These are phyloP conservation scores for Eucalyptus pumila DNA, from an alignment of 345 rosid species.

Conservation along the genomic window DNA sequence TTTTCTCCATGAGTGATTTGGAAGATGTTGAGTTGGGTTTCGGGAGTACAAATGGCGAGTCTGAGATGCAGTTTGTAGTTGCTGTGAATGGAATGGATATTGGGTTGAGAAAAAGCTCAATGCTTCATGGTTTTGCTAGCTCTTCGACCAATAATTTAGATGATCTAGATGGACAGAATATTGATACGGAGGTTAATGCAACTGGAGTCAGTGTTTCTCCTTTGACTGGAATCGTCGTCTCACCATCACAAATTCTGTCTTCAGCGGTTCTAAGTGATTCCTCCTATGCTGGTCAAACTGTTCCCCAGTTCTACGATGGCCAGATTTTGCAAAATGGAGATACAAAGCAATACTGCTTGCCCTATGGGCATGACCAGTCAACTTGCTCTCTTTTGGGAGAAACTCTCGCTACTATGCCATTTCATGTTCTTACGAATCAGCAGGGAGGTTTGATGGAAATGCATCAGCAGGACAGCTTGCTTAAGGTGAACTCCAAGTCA, in stretches of 20 bases:
- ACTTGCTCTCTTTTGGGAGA: slow-evolving; percentile 19
- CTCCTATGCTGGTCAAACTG: slow-evolving; percentile 26
- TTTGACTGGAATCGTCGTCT: slow-evolving; percentile 13
- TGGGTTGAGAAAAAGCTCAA: slow-evolving; percentile 32
- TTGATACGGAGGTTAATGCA: slow-evolving; percentile 18
- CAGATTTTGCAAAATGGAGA: slow-evolving; percentile 33
- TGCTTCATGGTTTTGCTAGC: slow-evolving; percentile 27
- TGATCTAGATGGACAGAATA: slow-evolving; percentile 21
- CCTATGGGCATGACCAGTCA: slow-evolving; percentile 21
- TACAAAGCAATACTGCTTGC: background rate
- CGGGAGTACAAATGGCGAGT: slow-evolving; percentile 41
- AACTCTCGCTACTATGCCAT: slow-evolving; percentile 16
- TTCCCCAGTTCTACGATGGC: slow-evolving; percentile 29
- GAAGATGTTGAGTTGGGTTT: slow-evolving; percentile 42
- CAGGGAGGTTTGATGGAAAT: slow-evolving; percentile 21
- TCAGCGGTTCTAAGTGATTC: slow-evolving; percentile 27
- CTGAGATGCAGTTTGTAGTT: slow-evolving; percentile 64
- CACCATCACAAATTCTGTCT: slow-evolving; percentile 21
- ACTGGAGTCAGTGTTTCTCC: slow-evolving; percentile 22
- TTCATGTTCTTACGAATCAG: slow-evolving; percentile 23
- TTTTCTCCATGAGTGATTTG: slow-evolving; percentile 38
- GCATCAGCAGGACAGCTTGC: background rate
- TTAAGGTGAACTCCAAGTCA: background rate
- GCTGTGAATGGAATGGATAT: slow-evolving; percentile 55
- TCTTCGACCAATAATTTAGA: slow-evolving; percentile 42